Evolutionary conservation across 1,139 yeast species (phyloP), one percentile per base, ranked within the genome.

Genomic region (Sugiyamaella neomexicana): DNA sequence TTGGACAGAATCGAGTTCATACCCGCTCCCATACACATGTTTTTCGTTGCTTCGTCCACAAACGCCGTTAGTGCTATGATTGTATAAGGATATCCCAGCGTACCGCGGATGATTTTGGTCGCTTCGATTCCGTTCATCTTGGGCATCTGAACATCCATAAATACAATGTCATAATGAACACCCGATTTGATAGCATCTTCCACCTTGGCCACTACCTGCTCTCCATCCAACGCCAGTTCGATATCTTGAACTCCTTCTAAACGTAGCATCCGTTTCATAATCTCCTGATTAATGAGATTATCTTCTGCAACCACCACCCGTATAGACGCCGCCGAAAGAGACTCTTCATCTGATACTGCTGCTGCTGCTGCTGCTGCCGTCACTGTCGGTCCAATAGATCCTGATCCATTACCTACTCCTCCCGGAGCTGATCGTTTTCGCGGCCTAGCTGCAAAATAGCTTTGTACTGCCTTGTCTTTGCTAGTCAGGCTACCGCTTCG

Each of bases 121-220:
- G 98, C 96, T 32, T 82, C 76, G 44, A 91, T 72, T 1, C 99
- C 99, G 68, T 90, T 96, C 61, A 89, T 78, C 62, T 81, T 83
- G 1, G 98, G 99, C 99, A 93, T 93, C 70, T 90, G 97, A 51
- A 93, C 89, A 72, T 93, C 99, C 98, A 93, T 91, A 66, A 93
- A 87, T 6, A 93, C 81, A 53, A 93, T 72, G 64, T 88, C 93
- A 68, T 78, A 89, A 44, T 62, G 65, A 5, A 62, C 55, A 2
- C 72, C 69, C 13, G 65, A 64, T 15, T 72, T 77, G 53, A 76
- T 73, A 4, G 84, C 75, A 38, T 77, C 78, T 59, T 80, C 78
- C 1, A 88, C 84, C 52, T 76, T 74, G 27, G 81, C 82, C 43
- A 89, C 82, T 0, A 96, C 97, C 62, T 87, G 95, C 44, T 82